These are phyloP conservation scores for Celoporthe dispersa DNA, from an alignment of 2,329 filamentous ascomycete species.

Conservation along the genomic window DNA sequence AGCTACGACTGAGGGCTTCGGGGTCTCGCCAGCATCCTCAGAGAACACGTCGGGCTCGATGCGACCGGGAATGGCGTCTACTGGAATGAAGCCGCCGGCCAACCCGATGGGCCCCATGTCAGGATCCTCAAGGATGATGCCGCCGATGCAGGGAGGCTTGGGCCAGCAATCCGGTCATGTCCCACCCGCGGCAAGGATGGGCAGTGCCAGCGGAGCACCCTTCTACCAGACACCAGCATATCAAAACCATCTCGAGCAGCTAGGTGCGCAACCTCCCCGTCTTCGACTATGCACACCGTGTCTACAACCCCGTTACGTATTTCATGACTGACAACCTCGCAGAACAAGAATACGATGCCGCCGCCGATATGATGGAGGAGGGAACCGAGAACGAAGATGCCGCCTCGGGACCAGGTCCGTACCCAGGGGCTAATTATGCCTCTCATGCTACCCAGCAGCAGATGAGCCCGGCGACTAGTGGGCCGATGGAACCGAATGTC, in stretches of 20 bases:
- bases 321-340: conserved; percentile 40
- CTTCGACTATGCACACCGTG: too few species aligned
- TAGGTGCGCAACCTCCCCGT: conserved; percentile 76
- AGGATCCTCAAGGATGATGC: conserved; percentile 42
- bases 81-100: conserved; percentile 45
- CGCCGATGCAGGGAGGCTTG: conserved; percentile 26
- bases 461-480: conserved; percentile 34
- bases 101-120: conserved; percentile 40
- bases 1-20: conserved; percentile 50
- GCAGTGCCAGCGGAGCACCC: conserved; percentile 47
- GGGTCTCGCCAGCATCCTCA: conserved; percentile 45
- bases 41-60: conserved; percentile 50
- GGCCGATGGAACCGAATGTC: conserved; percentile 25
- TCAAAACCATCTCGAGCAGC: conserved; percentile 92
- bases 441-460: conserved; percentile 42
- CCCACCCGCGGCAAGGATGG: conserved; percentile 37
- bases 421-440: conserved; percentile 59
- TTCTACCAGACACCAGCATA: conserved; percentile 85
- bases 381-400: conserved; percentile 66
- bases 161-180: conserved; percentile 26
- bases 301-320: not conserved
- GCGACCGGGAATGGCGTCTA: conserved; percentile 44
- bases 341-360: conserved; percentile 98
- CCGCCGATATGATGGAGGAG: conserved; percentile 87
- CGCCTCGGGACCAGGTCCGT: conserved; percentile 67